phyloP scores from a whole-genome alignment of 1,284 basidiomycete genomes.

The Marasmius fiardii region DNA sequence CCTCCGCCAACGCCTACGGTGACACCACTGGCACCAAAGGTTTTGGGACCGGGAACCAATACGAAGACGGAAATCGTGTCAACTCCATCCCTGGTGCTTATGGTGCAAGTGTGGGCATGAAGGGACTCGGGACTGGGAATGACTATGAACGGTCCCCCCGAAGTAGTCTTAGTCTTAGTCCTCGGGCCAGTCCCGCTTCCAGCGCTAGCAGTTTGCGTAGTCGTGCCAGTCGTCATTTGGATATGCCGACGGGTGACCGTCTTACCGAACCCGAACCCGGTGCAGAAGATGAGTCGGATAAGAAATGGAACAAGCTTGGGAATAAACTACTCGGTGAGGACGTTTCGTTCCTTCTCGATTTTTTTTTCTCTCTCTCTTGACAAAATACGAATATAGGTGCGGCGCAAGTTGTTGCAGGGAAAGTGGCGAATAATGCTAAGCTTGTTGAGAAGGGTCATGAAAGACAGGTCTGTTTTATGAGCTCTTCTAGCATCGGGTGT shows the following conservation, averaged over 20 bases:
- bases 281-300: neutral
- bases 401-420: slow-evolving; percentile 9
- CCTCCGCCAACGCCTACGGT: neutral
- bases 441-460: slow-evolving; percentile 15
- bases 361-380: no score
- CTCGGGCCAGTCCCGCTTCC: neutral
- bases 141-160: neutral
- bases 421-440: slow-evolving; percentile 7
- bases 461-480: slow-evolving; percentile 9
- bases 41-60: slow-evolving; percentile 2
- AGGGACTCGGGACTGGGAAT: slow-evolving; percentile 5
- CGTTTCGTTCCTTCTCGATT: neutral
- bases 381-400: slow-evolving; percentile 3
- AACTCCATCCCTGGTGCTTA: neutral
- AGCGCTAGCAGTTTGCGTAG: neutral
- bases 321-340: neutral
- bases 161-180: neutral
- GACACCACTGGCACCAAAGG: slow-evolving; percentile 5
- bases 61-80: neutral
- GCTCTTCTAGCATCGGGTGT: no score
- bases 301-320: neutral
- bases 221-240: neutral
- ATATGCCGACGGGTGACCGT: no score
- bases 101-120: neutral
- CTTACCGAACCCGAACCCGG: neutral